phyloP scores from a whole-genome alignment of 768 basidiomycete species.

The Termitomyces sp. region DNA sequence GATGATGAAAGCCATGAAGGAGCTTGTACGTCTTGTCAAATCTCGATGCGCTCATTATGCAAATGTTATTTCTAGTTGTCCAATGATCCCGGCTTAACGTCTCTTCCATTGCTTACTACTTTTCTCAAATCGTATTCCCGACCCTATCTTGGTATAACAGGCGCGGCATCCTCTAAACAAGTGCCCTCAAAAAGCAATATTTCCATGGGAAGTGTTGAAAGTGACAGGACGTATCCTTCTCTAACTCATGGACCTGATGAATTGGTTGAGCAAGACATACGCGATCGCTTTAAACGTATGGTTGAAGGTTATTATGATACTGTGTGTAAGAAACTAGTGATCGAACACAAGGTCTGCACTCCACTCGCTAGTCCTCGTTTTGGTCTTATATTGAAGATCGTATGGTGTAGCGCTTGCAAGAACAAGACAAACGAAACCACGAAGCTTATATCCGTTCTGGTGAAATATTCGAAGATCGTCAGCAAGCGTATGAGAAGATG shows the following conservation, averaged over 20 bases:
- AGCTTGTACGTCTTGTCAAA: constrained; percentile 54
- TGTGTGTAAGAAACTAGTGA: constrained; percentile 85
- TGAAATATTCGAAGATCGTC: constrained; percentile 98
- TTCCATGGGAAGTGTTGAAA: constrained; percentile 29
- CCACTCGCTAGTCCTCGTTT: background rate
- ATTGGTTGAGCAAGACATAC: constrained; percentile 78
- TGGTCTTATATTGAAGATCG: background rate
- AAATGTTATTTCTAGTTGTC: constrained; percentile 52
- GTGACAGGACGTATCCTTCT: constrained; percentile 31
- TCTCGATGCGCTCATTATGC: constrained; percentile 4
- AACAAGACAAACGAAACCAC: constrained; percentile 94
- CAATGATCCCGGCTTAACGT: constrained; percentile 80
- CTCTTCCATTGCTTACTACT: constrained; percentile 83
- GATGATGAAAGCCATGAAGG: constrained; percentile 83
- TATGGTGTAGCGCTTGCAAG: constrained; percentile 75
- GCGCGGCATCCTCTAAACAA: constrained; percentile 51
- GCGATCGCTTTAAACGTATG: constrained; percentile 87
- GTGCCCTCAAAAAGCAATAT: constrained; percentile 48
- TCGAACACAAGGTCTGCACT: constrained; percentile 76
- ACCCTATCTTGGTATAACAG: constrained; percentile 78
- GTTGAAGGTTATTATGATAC: constrained; percentile 91
- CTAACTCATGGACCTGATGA: constrained; percentile 54
- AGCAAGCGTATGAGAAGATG: constrained; percentile 99
- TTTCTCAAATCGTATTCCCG: constrained; percentile 92
- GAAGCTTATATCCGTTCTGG: constrained; percentile 99